Conservation (phyloP, 306 rosid species). For the Vachellia pachyceras region DNA sequence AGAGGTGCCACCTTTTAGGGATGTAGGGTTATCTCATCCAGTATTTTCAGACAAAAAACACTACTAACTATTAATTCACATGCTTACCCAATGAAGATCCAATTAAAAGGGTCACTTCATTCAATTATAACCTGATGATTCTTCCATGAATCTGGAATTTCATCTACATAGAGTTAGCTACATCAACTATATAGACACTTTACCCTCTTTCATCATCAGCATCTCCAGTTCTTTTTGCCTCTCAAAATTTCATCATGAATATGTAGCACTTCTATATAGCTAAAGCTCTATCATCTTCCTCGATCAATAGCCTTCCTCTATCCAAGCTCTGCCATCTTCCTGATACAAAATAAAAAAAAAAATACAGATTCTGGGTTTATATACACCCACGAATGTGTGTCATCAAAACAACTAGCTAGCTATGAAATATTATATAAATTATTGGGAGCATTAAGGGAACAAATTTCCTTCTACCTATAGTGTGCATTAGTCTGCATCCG, state of each 20-base stretch:
- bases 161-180: slow-evolving; percentile 43
- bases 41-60: not conserved
- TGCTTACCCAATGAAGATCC: not conserved
- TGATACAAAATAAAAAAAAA: no score
- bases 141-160: no score
- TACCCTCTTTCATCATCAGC: slow-evolving; percentile 55
- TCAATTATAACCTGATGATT: not conserved
- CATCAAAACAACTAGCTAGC: no score
- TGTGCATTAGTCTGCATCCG: no score
- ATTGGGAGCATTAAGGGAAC: no score
- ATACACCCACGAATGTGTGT: no score
- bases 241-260: slow-evolving; percentile 12
- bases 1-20: not conserved
- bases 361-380: no score
- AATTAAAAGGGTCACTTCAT: not conserved
- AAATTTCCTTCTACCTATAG: no score
- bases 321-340: no score
- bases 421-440: no score
- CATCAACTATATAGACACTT: slow-evolving; percentile 54
- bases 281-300: no score
- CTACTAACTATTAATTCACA: not conserved
- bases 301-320: no score
- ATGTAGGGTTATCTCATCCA: not conserved
- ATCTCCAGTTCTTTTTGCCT: slow-evolving; percentile 79
- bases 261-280: not conserved